Evolutionary conservation across 257 asterid genomes (phyloP).

Genomic region (Petrea volubilis): DNA sequence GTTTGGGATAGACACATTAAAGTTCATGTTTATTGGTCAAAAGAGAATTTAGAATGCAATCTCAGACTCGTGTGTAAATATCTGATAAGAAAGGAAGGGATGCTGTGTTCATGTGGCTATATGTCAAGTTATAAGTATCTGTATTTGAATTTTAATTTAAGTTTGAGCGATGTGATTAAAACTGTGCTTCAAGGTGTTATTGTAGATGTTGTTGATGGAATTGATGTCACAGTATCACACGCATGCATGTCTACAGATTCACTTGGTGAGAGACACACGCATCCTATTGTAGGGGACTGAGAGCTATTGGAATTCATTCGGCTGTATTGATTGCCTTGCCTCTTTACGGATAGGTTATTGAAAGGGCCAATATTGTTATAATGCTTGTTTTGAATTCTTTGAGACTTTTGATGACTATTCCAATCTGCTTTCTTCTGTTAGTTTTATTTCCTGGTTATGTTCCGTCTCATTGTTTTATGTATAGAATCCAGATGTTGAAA

Average conservation of each 20-base stretch:
- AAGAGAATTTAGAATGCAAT: not conserved
- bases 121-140: not conserved
- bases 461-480: not conserved
- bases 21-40: not conserved
- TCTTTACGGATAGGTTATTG: not conserved
- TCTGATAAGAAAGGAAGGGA: not conserved
- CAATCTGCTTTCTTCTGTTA: conserved; percentile 3
- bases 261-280: not conserved
- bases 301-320: conserved; percentile 2
- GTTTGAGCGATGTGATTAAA: not conserved
- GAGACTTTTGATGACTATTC: not conserved
- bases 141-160: not conserved
- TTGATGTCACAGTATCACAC: not conserved
- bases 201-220: not conserved
- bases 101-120: not conserved
- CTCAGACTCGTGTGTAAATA: not conserved
- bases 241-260: not conserved
- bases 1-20: not conserved
- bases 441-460: not conserved
- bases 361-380: not conserved
- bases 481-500: not conserved
- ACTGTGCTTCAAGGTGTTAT: not conserved
- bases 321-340: not conserved
- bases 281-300: not conserved
- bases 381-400: not conserved